Base-by-base conservation (phyloP, 1,284 basidiomycete species). In the Microstroma glucosiphilum region DNA sequence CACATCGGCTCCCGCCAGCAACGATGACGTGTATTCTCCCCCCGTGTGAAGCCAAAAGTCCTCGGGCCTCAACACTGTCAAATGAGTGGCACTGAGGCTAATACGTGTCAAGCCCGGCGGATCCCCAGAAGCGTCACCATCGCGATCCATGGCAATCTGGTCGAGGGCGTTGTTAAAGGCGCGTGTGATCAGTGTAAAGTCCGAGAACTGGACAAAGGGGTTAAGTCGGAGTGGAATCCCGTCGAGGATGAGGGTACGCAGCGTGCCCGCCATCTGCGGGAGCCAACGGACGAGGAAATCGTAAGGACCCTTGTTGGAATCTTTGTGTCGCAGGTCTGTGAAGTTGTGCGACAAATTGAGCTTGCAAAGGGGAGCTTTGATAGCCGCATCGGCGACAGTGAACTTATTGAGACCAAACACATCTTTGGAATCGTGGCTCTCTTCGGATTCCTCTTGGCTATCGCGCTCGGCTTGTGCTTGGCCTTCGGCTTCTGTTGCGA, bases 311-410 rank as follows among this genome's bases (percentile, higher is more conserved):
- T 48, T 12, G n/a, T 6, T 4, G 4, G 46, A 48, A 7, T 23
- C n/a, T n/a, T n/a, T 48, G 46, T 48, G 46, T 23, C 17, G 46
- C 46, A n/a, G 46, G 23, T 12, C n/a, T 23, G 3, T 3, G 23
- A 48, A 48, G 23, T 48, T 48, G 46, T 23, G 17, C 23, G 51
- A 54, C 13, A 54, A 21, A 13, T 54, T 54, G 17, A 54, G 51
- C 51, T 54, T 54, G 21, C 51, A 21, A 19, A 54, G 51, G 13
- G n/a, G 51, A 25, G 51, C 21, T 6, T 37, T 37, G 30, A 37
- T 26, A 54, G 51, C 15, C 8, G 51, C 3, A 13, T 54, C n/a
- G 51, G 25, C 15, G 51, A 54, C 15, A 15, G 51, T 19, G 2
- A 15, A 6, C 51, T 7, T 2, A 4, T 23, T 48, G 46, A 48